Percentiles rank a stretch among this genome's conserved stretches.
phyloP scores from a whole-genome alignment of 495 filamentous ascomycete species.

The Glutinoglossum americanum region DNA sequence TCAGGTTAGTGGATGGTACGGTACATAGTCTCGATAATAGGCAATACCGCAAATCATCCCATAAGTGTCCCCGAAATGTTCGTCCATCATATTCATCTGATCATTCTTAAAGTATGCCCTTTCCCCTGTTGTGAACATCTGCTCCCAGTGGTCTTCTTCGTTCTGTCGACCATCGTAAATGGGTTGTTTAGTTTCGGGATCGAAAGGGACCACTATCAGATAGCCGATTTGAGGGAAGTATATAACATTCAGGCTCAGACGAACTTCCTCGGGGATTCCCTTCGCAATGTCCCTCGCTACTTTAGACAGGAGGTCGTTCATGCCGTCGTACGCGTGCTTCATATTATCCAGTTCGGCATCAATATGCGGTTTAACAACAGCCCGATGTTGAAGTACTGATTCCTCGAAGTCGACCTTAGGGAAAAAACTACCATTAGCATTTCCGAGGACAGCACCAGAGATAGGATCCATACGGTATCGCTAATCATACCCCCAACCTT shows the following conservation, averaged over 20 bases:
- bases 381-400: constrained; percentile 50
- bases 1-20: neutral
- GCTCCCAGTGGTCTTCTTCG: constrained; percentile 43
- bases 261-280: constrained; percentile 37
- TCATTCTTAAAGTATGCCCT: constrained; percentile 72
- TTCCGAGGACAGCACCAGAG: neutral
- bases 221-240: constrained; percentile 88
- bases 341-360: constrained; percentile 58
- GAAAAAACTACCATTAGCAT: neutral
- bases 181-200: constrained; percentile 35
- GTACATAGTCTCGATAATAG: constrained; percentile 1
- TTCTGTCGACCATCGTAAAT: constrained; percentile 40
- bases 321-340: constrained; percentile 55
- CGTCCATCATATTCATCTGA: constrained; percentile 67
- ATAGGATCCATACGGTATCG: constrained; percentile 25
- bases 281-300: constrained; percentile 38
- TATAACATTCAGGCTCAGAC: constrained; percentile 50
- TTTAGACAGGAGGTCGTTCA: constrained; percentile 47
- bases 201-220: constrained; percentile 50
- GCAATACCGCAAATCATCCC: constrained; percentile 54
- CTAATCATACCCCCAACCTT: constrained; percentile 47
- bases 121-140: constrained; percentile 51
- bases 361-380: constrained; percentile 49
- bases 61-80: constrained; percentile 66
- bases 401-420: constrained; percentile 57